Evolutionary conservation across 345 rosid genomes (phyloP), one percentile per base, ranked within the genome.

Genomic region (Psidium friedrichsthalianum): DNA sequence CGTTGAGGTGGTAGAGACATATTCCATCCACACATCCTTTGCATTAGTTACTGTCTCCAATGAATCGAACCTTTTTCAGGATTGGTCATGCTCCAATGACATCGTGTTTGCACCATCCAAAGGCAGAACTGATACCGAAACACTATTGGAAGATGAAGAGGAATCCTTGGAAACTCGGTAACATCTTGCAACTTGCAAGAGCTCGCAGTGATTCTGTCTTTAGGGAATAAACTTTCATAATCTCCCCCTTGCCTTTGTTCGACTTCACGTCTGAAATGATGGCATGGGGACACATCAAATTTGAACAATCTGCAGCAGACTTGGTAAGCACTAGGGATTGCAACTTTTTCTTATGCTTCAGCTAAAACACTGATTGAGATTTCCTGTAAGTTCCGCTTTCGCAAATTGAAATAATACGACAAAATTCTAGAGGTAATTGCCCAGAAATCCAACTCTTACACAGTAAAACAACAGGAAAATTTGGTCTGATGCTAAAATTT

Each of bases 201-300:
- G 74, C 29, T 42, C 52, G 52, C 54, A 11, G 55, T 59, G 8
- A 27, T 32, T n/a, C n/a, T 87, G 36, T 32, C 16, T 51, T 74
- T 55, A 16, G 91, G 88, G 82, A 90, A 89, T 55, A 89, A 6
- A 24, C 32, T 82, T 47, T 16, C 52, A 92, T 29, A 16, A 88
- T n/a, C n/a, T n/a, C n/a, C 53, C 3, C 90, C 49, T 85, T 88
- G 74, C n/a, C 83, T 83, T 83, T 83, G 24, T 59, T 47, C 32
- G 11, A 56, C 61, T 61, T 89, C 90, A 90, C 86, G 85, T 92
- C 89, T n/a, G n/a, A 92, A 80, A 84, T 86, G 40, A 89, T 56
- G 59, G 91, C 88, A 82, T 36, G 36, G 36, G 74, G 36, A 61
- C 10, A 69, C n/a, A 59, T 36, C 36, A 36, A 22, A 82, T n/a